Evolutionary conservation across 176 grass and related monocot species (phyloP).

Genomic region (Zoysia japonica): DNA sequence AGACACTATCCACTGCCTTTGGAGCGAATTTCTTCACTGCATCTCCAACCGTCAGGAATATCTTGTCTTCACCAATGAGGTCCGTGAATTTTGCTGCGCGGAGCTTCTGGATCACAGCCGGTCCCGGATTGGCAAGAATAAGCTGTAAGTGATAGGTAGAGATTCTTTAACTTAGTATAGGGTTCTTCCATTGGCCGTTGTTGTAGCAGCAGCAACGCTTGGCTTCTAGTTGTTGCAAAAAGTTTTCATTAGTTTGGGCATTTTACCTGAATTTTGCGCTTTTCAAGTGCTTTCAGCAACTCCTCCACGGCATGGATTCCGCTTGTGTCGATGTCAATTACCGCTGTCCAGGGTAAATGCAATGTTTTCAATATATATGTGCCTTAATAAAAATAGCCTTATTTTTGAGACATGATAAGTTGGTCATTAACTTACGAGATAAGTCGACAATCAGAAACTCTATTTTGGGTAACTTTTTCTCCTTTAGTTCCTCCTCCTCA

Average conservation of each 20-base stretch:
- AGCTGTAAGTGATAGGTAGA: constrained; percentile 53
- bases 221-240: no score
- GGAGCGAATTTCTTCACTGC: constrained; percentile 65
- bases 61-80: constrained; percentile 63
- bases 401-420: no score
- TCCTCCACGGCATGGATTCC: constrained; percentile 72
- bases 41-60: constrained; percentile 64
- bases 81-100: constrained; percentile 49
- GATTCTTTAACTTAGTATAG: constrained; percentile 12
- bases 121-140: constrained; percentile 66
- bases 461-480: constrained; percentile 42
- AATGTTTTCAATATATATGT: no score
- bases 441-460: constrained; percentile 71
- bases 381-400: no score
- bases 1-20: constrained; percentile 45
- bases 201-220: no score
- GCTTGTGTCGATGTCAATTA: constrained; percentile 79
- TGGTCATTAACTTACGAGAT: constrained; percentile 61
- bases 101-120: constrained; percentile 65
- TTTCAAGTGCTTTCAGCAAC: constrained; percentile 51
- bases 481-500: constrained; percentile 57
- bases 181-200: neutral
- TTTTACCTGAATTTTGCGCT: constrained; percentile 67
- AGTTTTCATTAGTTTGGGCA: neutral
- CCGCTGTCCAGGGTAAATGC: constrained; percentile 43